Conservation (phyloP, 495 filamentous ascomycete genomes). For the Lepraria neglecta region DNA sequence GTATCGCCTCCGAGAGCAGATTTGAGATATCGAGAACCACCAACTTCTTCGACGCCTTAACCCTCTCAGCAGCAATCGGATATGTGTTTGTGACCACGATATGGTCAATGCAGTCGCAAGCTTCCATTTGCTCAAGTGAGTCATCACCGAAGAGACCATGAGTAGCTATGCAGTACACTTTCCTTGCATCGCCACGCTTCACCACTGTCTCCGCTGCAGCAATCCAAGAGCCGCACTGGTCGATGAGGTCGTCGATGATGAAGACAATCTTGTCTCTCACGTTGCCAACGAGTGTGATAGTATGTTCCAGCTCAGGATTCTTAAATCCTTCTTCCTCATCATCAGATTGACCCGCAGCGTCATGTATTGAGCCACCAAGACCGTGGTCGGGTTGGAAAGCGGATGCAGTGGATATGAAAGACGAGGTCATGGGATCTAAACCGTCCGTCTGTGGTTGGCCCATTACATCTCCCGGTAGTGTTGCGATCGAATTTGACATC, state of each 20-base stretch:
- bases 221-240: constrained; percentile 94
- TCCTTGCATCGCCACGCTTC: constrained; percentile 83
- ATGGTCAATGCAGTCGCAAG: constrained; percentile 82
- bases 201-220: constrained; percentile 97
- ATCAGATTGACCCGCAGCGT: constrained; percentile 72
- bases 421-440: constrained; percentile 58
- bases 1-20: constrained; percentile 83
- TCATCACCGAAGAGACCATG: constrained; percentile 90
- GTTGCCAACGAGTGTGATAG: constrained; percentile 92
- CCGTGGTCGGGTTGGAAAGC: constrained; percentile 52
- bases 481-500: constrained; percentile 48
- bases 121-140: constrained; percentile 82
- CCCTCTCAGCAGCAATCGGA: constrained; percentile 69
- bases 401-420: constrained; percentile 57
- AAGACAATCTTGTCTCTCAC: constrained; percentile 80
- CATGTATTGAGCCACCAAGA: constrained; percentile 67
- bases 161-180: constrained; percentile 95
- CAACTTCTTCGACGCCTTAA: constrained; percentile 70
- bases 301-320: constrained; percentile 74
- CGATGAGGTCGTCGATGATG: constrained; percentile 98
- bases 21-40: constrained; percentile 81
- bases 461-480: constrained; percentile 30
- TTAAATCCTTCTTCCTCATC: constrained; percentile 78
- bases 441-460: constrained; percentile 43
- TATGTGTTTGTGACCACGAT: constrained; percentile 97